phyloP scores from a whole-genome alignment of 345 rosid species.

The Rubroshorea leprosula region DNA sequence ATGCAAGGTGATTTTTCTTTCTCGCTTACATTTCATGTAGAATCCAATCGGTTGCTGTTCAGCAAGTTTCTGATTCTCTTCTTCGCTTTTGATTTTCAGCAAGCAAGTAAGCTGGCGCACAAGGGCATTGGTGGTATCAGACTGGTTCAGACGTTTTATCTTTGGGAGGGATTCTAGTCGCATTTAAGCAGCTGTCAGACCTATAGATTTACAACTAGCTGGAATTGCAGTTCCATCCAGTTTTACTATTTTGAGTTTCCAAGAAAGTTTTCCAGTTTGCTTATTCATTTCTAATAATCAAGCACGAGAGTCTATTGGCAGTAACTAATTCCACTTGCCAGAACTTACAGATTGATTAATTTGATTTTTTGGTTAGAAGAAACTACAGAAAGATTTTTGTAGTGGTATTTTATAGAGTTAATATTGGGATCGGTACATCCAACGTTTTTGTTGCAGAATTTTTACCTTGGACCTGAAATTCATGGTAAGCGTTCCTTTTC shows the following conservation, averaged over 20 bases:
- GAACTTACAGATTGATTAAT: too few relatives aligned
- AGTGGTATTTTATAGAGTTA: too few relatives aligned
- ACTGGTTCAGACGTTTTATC: slow-evolving; percentile 84
- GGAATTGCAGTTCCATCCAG: background rate
- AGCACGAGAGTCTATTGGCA: too few relatives aligned
- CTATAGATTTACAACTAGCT: background rate
- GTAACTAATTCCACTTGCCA: too few relatives aligned
- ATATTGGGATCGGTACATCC: background rate
- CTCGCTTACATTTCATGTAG: background rate
- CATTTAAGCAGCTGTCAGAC: slow-evolving; percentile 33
- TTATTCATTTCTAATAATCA: too few relatives aligned
- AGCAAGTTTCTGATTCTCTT: background rate
- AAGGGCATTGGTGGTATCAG: slow-evolving; percentile 76
- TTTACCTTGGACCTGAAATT: background rate
- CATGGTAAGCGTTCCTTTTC: background rate
- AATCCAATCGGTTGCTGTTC: background rate
- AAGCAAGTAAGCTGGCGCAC: slow-evolving; percentile 98
- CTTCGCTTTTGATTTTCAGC: slow-evolving; percentile 32
- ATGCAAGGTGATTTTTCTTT: slow-evolving; percentile 55
- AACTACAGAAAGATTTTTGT: too few relatives aligned
- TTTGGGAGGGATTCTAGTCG: slow-evolving; percentile 93
- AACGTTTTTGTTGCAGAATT: background rate
- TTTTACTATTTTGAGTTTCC: background rate
- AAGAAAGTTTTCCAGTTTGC: too few relatives aligned
- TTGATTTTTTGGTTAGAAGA: too few relatives aligned